Base-by-base conservation (phyloP, 345 rosid species). In the Garcia nutans region DNA sequence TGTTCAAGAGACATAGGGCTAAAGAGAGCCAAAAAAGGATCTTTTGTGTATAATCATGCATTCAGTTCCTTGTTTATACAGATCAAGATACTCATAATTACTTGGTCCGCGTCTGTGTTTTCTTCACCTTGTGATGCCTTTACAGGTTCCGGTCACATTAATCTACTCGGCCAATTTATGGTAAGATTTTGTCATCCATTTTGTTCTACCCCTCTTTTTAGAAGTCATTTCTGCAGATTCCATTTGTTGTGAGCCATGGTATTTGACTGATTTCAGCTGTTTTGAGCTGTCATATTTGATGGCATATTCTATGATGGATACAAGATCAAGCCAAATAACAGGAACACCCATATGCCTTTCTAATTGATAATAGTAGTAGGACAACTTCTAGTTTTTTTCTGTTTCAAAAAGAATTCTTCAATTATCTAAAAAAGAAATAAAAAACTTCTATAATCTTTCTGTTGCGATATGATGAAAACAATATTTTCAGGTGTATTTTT, bases 401-500 rank as follows among this genome's bases (percentile, higher is more conserved):
- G 33, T 22, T 67, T 6, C 6, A 5, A 24, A 11, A n/a, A 49
- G 13, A 47, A n/a, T 24, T 15, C 17, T 45, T 26, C 57, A 20
- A 31, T 19, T 70, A 8, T 19, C 10, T 26, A 22, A 17, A 44
- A 45, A 10, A 42, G 12, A 8, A 28, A 60, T 22, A 60, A 59
- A 7, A 23, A 59, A 10, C 10, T 60, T 70, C 15, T 33, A 8
- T 55, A 54, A 16, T 13, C 26, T 49, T 69, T 73, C 49, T 61
- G 50, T 71, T 65, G 56, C 55, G 41, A 20, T 26, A 26, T 66
- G 68, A 68, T 70, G 54, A 47, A 57, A 41, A 28, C 58, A n/a
- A 42, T 80, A 24, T 49, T 72, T 71, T 70, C 76, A 60, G 59
- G 65, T 54, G 45, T 57, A 22, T 16, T 68, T 1, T 33, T 50